Conservation (phyloP, 768 basidiomycete species). For the Tubosaeta sp. region DNA sequence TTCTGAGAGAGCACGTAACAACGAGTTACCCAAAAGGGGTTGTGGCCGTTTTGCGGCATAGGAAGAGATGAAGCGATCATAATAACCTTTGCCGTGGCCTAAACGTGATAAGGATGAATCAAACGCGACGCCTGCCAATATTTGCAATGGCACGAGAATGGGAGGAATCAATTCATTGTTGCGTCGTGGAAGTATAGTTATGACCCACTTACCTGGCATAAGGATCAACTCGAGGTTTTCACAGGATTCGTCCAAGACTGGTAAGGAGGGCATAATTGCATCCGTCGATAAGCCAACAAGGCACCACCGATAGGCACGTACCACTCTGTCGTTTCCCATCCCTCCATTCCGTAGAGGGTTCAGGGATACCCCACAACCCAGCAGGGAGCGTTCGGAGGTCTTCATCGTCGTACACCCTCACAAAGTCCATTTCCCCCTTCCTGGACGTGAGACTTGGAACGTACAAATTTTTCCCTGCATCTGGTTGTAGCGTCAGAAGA, state of each 20-base stretch:
- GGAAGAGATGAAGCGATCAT: constrained; percentile 64
- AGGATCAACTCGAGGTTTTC: constrained; percentile 59
- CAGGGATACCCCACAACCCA: constrained; percentile 74
- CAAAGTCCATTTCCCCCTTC: constrained; percentile 56
- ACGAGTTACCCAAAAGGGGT: constrained; percentile 55
- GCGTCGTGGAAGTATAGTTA: constrained; percentile 9
- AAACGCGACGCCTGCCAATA: constrained; percentile 62
- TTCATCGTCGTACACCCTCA: constrained; percentile 53
- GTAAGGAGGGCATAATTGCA: constrained; percentile 5
- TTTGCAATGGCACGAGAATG: constrained; percentile 4
- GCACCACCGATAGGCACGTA: constrained; percentile 30
- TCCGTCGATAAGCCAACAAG: not conserved
- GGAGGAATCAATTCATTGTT: constrained; percentile 1
- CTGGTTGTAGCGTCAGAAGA: not conserved
- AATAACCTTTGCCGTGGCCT: constrained; percentile 82
- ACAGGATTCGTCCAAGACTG: constrained; percentile 30
- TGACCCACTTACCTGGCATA: constrained; percentile 50
- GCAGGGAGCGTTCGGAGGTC: constrained; percentile 55
- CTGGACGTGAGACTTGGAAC: constrained; percentile 59
- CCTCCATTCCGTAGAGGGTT: constrained; percentile 48
- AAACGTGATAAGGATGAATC: constrained; percentile 64
- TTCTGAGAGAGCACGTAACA: constrained; percentile 7
- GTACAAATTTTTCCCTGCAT: constrained; percentile 59
- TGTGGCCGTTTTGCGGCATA: constrained; percentile 45
- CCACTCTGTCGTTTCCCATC: constrained; percentile 47